Percentiles rank a stretch among this genome's conserved stretches.
phyloP scores from a whole-genome alignment of 2,329 filamentous ascomycete species.

The Fusarium concolor region DNA sequence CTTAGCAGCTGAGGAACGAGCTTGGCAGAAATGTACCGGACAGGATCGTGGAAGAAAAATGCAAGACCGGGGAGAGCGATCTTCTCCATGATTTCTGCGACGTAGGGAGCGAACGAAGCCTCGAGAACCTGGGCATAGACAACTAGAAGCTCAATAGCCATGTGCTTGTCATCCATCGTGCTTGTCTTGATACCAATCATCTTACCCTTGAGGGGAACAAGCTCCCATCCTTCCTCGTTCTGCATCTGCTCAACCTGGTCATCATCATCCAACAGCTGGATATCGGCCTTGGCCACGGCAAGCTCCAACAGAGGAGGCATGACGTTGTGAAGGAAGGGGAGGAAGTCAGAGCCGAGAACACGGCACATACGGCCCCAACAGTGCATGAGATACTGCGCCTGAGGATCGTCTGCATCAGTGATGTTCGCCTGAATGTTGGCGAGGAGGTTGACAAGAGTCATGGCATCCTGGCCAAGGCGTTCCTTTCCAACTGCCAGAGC shows the following conservation, averaged over 20 bases:
- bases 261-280: constrained; percentile 94
- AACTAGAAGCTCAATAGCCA: constrained; percentile 98
- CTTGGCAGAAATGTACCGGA: constrained; percentile 93
- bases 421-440: constrained; percentile 89
- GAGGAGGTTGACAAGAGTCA: constrained; percentile 87
- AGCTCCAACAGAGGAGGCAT: constrained; percentile 94
- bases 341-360: constrained; percentile 88
- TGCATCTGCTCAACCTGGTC: constrained; percentile 93
- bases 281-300: constrained; percentile 94
- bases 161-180: constrained; percentile 97
- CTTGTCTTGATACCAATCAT: constrained; percentile 98
- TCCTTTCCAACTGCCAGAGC: constrained; percentile 95
- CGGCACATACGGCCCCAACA: constrained; percentile 99
- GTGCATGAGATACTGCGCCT: constrained; percentile 96
- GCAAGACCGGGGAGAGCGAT: constrained; percentile 93
- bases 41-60: constrained; percentile 99
- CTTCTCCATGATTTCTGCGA: constrained; percentile 93
- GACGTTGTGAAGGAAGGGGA: constrained; percentile 90
- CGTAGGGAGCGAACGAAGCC: constrained; percentile 89
- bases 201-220: constrained; percentile 96
- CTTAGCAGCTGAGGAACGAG: constrained; percentile 92
- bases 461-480: constrained; percentile 86
- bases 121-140: constrained; percentile 98
- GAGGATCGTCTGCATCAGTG: constrained; percentile 91
- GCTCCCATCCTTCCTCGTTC: constrained; percentile 96